Base-by-base conservation (phyloP, 2,329 filamentous ascomycete species). In the Phaeosphaeriaceae sp. region DNA sequence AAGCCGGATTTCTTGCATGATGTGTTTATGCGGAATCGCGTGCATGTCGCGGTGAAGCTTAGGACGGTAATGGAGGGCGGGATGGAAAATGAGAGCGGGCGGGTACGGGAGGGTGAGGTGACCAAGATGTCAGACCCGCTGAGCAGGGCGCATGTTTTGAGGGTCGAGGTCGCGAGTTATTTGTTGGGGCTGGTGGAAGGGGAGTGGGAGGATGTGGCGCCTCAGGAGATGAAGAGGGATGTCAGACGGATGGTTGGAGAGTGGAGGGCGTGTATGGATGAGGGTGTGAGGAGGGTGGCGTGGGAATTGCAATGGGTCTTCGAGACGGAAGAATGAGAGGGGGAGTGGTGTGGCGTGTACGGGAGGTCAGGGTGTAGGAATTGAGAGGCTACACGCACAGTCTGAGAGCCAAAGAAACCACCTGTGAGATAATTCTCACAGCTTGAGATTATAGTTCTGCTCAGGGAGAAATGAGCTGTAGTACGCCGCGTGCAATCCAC, bases 241-340 rank as follows among this genome's bases (percentile, higher is more conserved):
- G 47, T 72, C 10, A 44, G 58, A 19, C 41, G 5, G 9, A 20
- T 69, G 25, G n/a, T 66, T 27, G 46, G 27, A 9, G 54, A 36
- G 13, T 76, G 72, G 73, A 62, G 51, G 31, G 25, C 11, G 4
- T 58, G 53, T 55, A 65, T 62, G 36, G 70, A 63, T 47, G 73
- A 75, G 49, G 67, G 65, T n/a, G 66, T 72, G 5, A 65, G 73
- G 45, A 64, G 62, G 49, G 42, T 51, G 15, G 67, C 65, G 13
- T 19, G 19, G 15, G n/a, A 22, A 13, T 36, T 24, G 11, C 11
- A 15, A 13, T 7, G 36, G 15, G 31, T 51, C 9, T 27, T 27
- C 9, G 25, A n/a, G 25, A 27, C 25, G 9, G 9, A 9, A 27
- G 19, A 17, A 33, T 17, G 47, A 31, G 6, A 2, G 36, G 40